phyloP scores from a whole-genome alignment of 1,139 yeast genomes.

The Spathaspora jeffriesii region DNA sequence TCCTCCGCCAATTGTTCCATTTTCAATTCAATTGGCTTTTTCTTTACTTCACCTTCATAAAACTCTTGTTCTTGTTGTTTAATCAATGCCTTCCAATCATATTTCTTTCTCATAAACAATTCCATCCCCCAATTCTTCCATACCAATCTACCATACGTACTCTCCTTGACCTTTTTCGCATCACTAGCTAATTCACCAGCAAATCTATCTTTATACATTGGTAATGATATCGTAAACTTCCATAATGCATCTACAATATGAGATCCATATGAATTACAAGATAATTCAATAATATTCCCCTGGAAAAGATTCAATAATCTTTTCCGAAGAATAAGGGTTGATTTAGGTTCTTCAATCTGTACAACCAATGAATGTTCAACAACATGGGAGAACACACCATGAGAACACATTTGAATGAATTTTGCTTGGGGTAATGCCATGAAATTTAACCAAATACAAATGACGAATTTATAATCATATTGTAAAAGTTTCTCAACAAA shows the following conservation, averaged over 20 bases:
- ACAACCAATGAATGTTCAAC: slow-evolving; percentile 61
- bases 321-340: slow-evolving; percentile 57
- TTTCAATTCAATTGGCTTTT: slow-evolving; percentile 46
- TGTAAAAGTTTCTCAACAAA: slow-evolving; percentile 72
- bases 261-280: slow-evolving; percentile 90
- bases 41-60: slow-evolving; percentile 25
- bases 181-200: slow-evolving; percentile 68
- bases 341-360: slow-evolving; percentile 41
- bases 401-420: slow-evolving; percentile 72
- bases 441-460: slow-evolving; percentile 60
- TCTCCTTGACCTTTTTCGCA: slow-evolving; percentile 73
- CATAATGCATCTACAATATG: slow-evolving; percentile 87
- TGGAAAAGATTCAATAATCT: slow-evolving; percentile 70
- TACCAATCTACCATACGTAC: slow-evolving; percentile 84
- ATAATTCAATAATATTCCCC: slow-evolving; percentile 52
- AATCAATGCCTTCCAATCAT: slow-evolving; percentile 78
- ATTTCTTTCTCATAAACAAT: slow-evolving; percentile 67
- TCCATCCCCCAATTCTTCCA: slow-evolving; percentile 97
- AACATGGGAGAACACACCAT: slow-evolving; percentile 88
- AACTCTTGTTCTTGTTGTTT: slow-evolving; percentile 69
- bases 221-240: slow-evolving; percentile 74
- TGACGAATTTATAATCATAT: slow-evolving; percentile 61
- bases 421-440: slow-evolving; percentile 59
- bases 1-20: slow-evolving; percentile 41
- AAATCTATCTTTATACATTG: slow-evolving; percentile 84